Percentiles rank a stretch among this genome's conserved stretches.
Evolutionary conservation across 768 basidiomycete species (phyloP).

Genomic region (Amanita polypyramis): DNA sequence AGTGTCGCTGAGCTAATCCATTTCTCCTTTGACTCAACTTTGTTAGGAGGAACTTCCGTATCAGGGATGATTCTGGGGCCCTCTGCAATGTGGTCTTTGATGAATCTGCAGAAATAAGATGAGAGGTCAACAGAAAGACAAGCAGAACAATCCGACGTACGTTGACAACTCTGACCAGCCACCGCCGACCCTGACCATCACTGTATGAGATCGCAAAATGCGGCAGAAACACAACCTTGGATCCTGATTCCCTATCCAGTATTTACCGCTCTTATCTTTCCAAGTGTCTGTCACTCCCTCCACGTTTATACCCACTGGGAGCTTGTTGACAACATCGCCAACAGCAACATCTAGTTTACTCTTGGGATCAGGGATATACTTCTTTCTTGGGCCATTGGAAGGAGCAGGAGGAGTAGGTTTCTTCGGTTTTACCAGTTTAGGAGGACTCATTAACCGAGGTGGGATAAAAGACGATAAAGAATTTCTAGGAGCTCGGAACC

Average conservation of each 20-base stretch:
- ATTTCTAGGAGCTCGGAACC: conserved; percentile 59
- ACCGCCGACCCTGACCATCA: conserved; percentile 95
- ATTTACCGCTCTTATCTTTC: conserved; percentile 90
- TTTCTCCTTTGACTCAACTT: conserved; percentile 43
- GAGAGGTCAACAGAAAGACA: neutral
- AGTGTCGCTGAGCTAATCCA: conserved; percentile 80
- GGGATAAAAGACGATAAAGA: conserved; percentile 39
- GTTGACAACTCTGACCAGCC: conserved; percentile 90
- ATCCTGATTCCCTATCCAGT: conserved; percentile 92
- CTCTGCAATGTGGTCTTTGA: conserved; percentile 78
- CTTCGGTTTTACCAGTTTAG: conserved; percentile 19
- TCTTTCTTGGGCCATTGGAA: conserved; percentile 32
- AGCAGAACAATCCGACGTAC: conserved; percentile 31
- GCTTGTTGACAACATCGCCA: conserved; percentile 82
- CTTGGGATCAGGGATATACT: conserved; percentile 82
- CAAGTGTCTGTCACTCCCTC: conserved; percentile 77
- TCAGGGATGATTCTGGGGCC: conserved; percentile 66
- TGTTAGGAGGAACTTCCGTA: conserved; percentile 34
- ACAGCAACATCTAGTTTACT: conserved; percentile 89
- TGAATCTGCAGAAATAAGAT: conserved; percentile 47
- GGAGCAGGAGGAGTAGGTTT: conserved; percentile 15
- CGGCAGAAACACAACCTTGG: conserved; percentile 87
- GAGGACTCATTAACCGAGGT: conserved; percentile 32
- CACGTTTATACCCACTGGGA: conserved; percentile 76
- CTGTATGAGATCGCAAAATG: conserved; percentile 82